Evolutionary conservation across 2,329 filamentous ascomycete species (phyloP).

Genomic region (Trichophaea hybrida): DNA sequence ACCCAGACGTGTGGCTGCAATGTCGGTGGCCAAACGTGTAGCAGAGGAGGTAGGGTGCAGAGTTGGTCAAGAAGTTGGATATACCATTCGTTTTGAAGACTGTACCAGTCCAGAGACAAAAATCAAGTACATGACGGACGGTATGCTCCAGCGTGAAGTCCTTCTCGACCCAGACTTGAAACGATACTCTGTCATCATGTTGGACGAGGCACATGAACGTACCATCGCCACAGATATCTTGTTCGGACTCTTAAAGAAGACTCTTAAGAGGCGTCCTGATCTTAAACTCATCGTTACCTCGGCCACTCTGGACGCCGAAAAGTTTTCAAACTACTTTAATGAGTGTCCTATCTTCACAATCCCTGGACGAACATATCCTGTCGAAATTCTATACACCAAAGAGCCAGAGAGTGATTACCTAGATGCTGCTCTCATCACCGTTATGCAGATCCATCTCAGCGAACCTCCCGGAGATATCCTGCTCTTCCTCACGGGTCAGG

Average conservation of each 20-base stretch:
- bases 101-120: conserved; percentile 72
- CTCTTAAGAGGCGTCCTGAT: conserved; percentile 68
- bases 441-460: conserved; percentile 94
- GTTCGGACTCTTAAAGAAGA: conserved; percentile 82
- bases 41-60: conserved; percentile 87
- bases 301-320: conserved; percentile 89
- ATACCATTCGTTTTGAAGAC: conserved; percentile 96
- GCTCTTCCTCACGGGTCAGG: conserved; percentile 92
- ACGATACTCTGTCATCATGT: conserved; percentile 90
- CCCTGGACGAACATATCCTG: conserved; percentile 84
- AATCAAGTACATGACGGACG: conserved; percentile 99
- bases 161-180: conserved; percentile 78
- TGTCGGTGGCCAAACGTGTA: conserved; percentile 95
- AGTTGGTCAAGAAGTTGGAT: conserved; percentile 84
- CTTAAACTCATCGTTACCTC: conserved; percentile 94
- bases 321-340: conserved; percentile 94
- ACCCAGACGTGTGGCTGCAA: conserved; percentile 88
- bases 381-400: conserved; percentile 87
- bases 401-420: conserved; percentile 95
- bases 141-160: conserved; percentile 93
- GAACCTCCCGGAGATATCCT: conserved; percentile 88
- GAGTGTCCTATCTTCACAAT: conserved; percentile 94
- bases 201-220: conserved; percentile 94
- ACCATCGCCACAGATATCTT: conserved; percentile 93
- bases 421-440: conserved; percentile 82